Percentiles rank a stretch among this genome's conserved stretches.
Evolutionary conservation across 352 stramenopile genomes (phyloP).

Genomic region (Pythium aquatile): DNA sequence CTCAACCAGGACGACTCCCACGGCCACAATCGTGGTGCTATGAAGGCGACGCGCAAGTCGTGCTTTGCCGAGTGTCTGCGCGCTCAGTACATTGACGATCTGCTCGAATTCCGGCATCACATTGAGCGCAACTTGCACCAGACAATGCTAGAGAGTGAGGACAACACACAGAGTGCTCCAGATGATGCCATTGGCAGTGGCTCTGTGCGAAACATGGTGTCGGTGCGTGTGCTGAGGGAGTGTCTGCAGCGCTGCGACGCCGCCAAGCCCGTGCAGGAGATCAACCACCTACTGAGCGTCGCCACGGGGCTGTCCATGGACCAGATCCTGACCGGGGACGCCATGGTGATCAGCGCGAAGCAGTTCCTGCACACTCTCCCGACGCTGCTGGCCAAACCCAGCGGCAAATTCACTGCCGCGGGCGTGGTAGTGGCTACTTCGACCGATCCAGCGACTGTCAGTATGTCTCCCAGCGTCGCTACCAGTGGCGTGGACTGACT

Average conservation of each 20-base stretch:
- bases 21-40: background rate
- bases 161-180: background rate
- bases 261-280: slow-evolving; percentile 55
- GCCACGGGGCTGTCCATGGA: slow-evolving; percentile 39
- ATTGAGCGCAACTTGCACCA: slow-evolving; percentile 37
- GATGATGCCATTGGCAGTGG: background rate
- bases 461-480: background rate
- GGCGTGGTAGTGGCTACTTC: background rate
- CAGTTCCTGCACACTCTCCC: slow-evolving; percentile 43
- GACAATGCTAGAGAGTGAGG: slow-evolving; percentile 8
- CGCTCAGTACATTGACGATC: slow-evolving; percentile 60
- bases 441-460: background rate
- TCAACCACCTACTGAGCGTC: slow-evolving; percentile 34
- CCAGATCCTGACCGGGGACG: slow-evolving; percentile 61
- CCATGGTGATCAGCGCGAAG: slow-evolving; percentile 43
- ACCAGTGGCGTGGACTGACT: no score
- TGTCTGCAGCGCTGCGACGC: slow-evolving; percentile 48
- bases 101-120: slow-evolving; percentile 46
- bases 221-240: slow-evolving; percentile 37
- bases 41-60: slow-evolving; percentile 26
- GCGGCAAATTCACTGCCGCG: slow-evolving; percentile 30
- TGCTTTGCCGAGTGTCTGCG: slow-evolving; percentile 41
- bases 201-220: slow-evolving; percentile 37
- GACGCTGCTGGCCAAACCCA: slow-evolving; percentile 48
- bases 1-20: slow-evolving; percentile 27